Conservation (phyloP, 345 rosid species). For the Hibiscus mutabilis region DNA sequence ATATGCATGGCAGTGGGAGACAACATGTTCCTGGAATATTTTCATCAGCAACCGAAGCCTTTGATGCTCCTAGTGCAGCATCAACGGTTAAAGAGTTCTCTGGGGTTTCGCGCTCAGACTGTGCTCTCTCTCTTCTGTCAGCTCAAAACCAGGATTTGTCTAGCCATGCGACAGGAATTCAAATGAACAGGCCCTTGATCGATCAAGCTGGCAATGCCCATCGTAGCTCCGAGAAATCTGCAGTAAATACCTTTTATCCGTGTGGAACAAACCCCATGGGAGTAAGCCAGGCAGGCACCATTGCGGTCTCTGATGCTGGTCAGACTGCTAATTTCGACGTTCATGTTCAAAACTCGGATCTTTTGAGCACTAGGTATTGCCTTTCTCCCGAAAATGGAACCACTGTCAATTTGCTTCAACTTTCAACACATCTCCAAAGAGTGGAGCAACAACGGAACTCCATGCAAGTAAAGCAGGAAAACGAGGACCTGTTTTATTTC, state of each 20-base stretch:
- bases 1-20: conserved; percentile 28
- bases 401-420: conserved; percentile 61
- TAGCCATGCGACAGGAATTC: conserved; percentile 34
- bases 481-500: conserved; percentile 37
- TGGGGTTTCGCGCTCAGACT: conserved; percentile 36
- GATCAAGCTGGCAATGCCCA: conserved; percentile 21
- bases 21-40: conserved; percentile 21
- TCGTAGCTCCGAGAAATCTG: conserved; percentile 21
- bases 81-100: conserved; percentile 35
- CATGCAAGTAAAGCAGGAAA: conserved; percentile 46
- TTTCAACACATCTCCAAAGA: conserved; percentile 69
- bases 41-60: conserved; percentile 32
- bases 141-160: conserved; percentile 42
- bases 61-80: conserved; percentile 19
- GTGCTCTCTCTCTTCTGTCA: conserved; percentile 99
- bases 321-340: conserved; percentile 24
- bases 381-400: conserved; percentile 32
- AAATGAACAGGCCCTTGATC: conserved; percentile 26
- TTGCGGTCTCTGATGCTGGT: conserved; percentile 22
- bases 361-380: conserved; percentile 22
- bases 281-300: conserved; percentile 22
- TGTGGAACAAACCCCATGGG: conserved; percentile 27
- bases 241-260: conserved; percentile 15
- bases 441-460: conserved; percentile 63
- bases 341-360: conserved; percentile 22